Evolutionary conservation across 345 rosid species (phyloP).

Genomic region (Bretschneidera sinensis): DNA sequence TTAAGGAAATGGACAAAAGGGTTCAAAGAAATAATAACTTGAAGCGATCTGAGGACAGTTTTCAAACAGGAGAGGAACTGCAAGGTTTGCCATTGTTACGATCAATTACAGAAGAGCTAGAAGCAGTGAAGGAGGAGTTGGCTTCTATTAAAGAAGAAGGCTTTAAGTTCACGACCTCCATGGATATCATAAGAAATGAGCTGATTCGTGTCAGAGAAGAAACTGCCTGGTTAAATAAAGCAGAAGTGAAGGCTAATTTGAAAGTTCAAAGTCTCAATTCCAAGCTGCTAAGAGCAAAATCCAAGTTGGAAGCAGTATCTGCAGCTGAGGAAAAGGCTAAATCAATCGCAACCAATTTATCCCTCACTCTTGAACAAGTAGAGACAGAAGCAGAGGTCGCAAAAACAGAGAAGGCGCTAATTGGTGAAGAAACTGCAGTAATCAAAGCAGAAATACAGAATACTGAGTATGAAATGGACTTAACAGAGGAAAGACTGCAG

Average conservation of each 20-base stretch:
- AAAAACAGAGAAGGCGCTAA: slow-evolving; percentile 47
- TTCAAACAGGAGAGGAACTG: slow-evolving; percentile 14
- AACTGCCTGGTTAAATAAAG: slow-evolving; percentile 36
- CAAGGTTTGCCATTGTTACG: slow-evolving; percentile 27
- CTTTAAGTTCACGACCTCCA: slow-evolving; percentile 51
- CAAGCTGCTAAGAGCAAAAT: slow-evolving; percentile 71
- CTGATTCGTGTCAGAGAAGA: slow-evolving; percentile 45
- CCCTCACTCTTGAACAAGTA: slow-evolving; percentile 51
- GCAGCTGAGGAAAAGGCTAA: slow-evolving; percentile 54
- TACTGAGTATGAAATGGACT: slow-evolving; percentile 44
- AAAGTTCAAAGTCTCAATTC: slow-evolving; percentile 53
- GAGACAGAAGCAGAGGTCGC: slow-evolving; percentile 52
- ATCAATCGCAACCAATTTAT: slow-evolving; percentile 42
- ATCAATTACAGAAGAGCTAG: slow-evolving; percentile 45
- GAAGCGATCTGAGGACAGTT: slow-evolving; percentile 18
- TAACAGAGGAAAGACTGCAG: slow-evolving; percentile 50
- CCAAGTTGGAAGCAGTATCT: slow-evolving; percentile 47
- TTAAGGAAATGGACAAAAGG: slow-evolving; percentile 40
- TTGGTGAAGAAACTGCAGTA: slow-evolving; percentile 38
- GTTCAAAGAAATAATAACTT: slow-evolving; percentile 29
- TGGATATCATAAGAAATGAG: slow-evolving; percentile 69
- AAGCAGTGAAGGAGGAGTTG: slow-evolving; percentile 60
- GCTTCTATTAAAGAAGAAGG: slow-evolving; percentile 46
- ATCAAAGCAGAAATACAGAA: slow-evolving; percentile 43
- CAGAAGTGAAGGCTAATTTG: slow-evolving; percentile 40